Conservation (phyloP, 2,329 filamentous ascomycete species). For the Blastomyces parvus region DNA sequence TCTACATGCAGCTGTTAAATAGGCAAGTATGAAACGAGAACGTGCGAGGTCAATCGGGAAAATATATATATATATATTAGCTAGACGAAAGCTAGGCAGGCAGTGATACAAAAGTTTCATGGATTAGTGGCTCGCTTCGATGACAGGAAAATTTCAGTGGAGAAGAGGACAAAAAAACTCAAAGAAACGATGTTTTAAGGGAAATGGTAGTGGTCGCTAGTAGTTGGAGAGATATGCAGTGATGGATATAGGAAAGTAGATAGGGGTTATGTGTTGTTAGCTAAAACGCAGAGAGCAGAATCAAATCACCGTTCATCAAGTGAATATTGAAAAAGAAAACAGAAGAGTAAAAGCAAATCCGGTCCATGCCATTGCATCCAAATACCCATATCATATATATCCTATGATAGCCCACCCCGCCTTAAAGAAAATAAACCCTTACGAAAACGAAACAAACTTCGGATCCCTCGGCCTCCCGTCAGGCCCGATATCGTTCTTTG, state of each 20-base stretch:
- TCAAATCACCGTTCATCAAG: not conserved
- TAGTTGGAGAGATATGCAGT: not conserved
- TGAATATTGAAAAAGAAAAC: conserved; percentile 1
- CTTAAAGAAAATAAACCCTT: conserved; percentile 19
- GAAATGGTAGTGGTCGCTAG: not conserved
- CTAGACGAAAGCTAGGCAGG: not conserved
- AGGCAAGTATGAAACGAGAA: not conserved
- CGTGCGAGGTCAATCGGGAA: not conserved
- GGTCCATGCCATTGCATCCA: not conserved
- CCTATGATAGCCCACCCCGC: not conserved
- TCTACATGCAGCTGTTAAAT: not conserved
- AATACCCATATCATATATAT: conserved; percentile 2
- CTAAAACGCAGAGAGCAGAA: not conserved
- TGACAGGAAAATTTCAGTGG: not conserved
- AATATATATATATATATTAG: not conserved
- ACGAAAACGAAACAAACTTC: conserved; percentile 91
- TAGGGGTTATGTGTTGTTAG: not conserved
- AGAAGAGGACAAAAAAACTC: not conserved
- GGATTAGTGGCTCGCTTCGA: not conserved
- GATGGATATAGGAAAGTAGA: not conserved
- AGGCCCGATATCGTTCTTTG: conserved; percentile 74
- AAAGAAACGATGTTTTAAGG: not conserved
- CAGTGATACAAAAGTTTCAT: not conserved
- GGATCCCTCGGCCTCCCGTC: conserved; percentile 84
- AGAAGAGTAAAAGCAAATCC: not conserved